Conservation (phyloP, 1,284 basidiomycete species). For the Moesziomyces aphidis region DNA sequence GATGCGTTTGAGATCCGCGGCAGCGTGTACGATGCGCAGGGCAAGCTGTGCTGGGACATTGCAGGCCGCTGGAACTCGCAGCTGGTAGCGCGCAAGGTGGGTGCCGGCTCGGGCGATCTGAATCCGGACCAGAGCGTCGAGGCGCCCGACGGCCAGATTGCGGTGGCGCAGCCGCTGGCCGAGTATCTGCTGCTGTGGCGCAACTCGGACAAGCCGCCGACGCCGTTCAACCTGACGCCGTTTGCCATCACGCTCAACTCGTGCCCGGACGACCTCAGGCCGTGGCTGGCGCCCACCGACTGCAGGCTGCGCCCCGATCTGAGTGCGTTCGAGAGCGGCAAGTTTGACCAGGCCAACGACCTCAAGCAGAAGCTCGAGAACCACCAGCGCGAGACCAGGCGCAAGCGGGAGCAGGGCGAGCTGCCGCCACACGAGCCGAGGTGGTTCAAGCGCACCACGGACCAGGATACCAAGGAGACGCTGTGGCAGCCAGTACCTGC, state of each 20-base stretch:
- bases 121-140: conserved; percentile 75
- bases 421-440: conserved; percentile 80
- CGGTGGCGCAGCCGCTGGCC: conserved; percentile 68
- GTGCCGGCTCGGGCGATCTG: conserved; percentile 76
- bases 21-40: conserved; percentile 78
- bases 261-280: conserved; percentile 76
- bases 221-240: conserved; percentile 83
- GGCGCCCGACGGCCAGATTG: conserved; percentile 63
- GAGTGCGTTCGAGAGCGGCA: conserved; percentile 90
- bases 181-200: conserved; percentile 90
- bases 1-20: conserved; percentile 94
- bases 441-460: conserved; percentile 66
- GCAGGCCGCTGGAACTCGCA: conserved; percentile 96
- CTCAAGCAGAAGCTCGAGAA: conserved; percentile 90
- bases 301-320: conserved; percentile 94
- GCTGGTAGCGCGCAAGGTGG: conserved; percentile 82
- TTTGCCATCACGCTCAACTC: conserved; percentile 93
- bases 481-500: conserved; percentile 55
- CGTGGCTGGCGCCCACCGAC: conserved; percentile 88
- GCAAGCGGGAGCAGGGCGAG: conserved; percentile 80
- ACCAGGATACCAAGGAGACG: conserved; percentile 57
- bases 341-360: conserved; percentile 88
- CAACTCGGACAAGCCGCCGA: conserved; percentile 78
- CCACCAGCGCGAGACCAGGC: conserved; percentile 82
- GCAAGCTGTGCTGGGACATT: conserved; percentile 83